A percentile compares a stretch with the other conserved stretches of the same genome.
phyloP scores from a whole-genome alignment of 345 rosid genomes.

The Acer negundo region DNA sequence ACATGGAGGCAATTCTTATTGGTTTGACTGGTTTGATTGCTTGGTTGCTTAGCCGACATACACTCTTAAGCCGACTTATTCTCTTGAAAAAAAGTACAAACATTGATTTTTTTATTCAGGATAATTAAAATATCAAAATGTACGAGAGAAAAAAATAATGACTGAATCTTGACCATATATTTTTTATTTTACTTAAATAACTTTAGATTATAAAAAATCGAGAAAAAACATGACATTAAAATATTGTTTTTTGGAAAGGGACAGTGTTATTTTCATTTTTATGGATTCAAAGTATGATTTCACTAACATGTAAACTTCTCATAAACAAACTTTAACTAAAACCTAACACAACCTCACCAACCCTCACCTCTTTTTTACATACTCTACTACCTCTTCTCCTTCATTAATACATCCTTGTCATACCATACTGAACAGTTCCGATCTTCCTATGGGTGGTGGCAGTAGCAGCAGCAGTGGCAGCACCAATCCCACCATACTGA shows the following conservation, averaged over 20 bases:
- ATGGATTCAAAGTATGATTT: constrained; percentile 13
- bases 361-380: constrained; percentile 20
- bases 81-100: no score
- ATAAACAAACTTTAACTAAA: constrained; percentile 15
- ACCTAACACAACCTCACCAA: background rate
- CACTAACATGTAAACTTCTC: constrained; percentile 12
- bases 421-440: constrained; percentile 72
- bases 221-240: no score
- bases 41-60: no score
- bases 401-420: constrained; percentile 68
- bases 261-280: background rate
- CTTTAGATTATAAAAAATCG: no score
- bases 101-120: no score
- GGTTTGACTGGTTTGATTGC: no score
- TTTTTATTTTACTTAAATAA: no score
- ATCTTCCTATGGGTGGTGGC: constrained; percentile 64
- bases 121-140: no score
- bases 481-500: constrained; percentile 61
- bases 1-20: no score
- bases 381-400: background rate
- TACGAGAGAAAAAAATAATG: no score
- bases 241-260: background rate
- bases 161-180: no score
- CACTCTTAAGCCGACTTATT: no score
- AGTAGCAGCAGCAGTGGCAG: constrained; percentile 42